phyloP scores from a whole-genome alignment of 1,139 yeast species.

The Scheffersomyces parashehatae region DNA sequence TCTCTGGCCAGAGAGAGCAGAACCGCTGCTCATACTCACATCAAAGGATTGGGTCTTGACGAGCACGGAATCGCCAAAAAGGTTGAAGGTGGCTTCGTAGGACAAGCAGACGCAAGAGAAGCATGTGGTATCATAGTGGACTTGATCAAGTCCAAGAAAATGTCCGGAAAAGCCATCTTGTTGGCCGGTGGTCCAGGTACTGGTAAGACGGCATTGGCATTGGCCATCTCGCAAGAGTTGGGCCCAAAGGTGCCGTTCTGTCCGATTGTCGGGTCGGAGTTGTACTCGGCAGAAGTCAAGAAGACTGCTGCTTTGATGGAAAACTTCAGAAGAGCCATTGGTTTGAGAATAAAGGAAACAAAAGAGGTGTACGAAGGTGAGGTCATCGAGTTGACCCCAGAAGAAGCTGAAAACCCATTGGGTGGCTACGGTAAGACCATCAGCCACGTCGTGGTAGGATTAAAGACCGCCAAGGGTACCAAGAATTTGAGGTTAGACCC shows the following conservation, averaged over 20 bases:
- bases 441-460: slow-evolving; percentile 89
- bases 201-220: slow-evolving; percentile 95
- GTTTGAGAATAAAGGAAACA: slow-evolving; percentile 92
- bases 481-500: slow-evolving; percentile 93
- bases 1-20: slow-evolving; percentile 60
- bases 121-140: slow-evolving; percentile 97
- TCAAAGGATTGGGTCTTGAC: slow-evolving; percentile 91
- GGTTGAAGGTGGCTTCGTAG: slow-evolving; percentile 93
- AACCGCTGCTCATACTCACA: slow-evolving; percentile 97
- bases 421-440: slow-evolving; percentile 98
- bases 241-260: slow-evolving; percentile 99
- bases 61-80: slow-evolving; percentile 84
- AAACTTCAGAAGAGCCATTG: slow-evolving; percentile 94
- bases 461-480: slow-evolving; percentile 95
- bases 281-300: slow-evolving; percentile 95
- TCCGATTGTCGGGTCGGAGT: slow-evolving; percentile 94
- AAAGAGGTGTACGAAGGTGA: slow-evolving; percentile 99
- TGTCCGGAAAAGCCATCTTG: slow-evolving; percentile 95
- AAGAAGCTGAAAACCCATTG: slow-evolving; percentile 93
- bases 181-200: slow-evolving; percentile 98
- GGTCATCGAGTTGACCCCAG: slow-evolving; percentile 93
- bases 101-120: slow-evolving; percentile 92
- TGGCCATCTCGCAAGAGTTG: slow-evolving; percentile 93
- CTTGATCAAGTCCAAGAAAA: slow-evolving; percentile 85
- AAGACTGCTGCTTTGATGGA: slow-evolving; percentile 98